These are phyloP conservation scores for Hibiscus tridactylites DNA, from an alignment of 345 rosid genomes.

Conservation along the genomic window DNA sequence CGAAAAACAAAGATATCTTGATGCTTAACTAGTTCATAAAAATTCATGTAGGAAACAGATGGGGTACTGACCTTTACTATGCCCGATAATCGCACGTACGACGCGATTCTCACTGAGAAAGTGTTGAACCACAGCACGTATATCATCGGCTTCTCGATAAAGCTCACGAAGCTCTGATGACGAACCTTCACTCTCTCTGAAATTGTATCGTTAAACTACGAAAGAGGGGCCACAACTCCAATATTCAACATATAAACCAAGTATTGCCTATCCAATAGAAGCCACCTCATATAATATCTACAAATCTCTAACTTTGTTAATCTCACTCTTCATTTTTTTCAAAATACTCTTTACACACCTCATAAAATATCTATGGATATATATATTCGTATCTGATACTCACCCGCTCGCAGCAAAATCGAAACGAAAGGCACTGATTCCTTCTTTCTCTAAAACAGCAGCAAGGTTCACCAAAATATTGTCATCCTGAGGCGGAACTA, in stretches of 20 bases:
- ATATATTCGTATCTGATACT: background rate
- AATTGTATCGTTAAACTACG: slow-evolving; percentile 6
- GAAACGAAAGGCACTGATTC: slow-evolving; percentile 65
- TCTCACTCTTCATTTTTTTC: too few relatives aligned
- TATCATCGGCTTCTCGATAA: slow-evolving; percentile 65
- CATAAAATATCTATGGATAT: too few relatives aligned
- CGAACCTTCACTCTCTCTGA: slow-evolving; percentile 78
- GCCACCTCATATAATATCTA: too few relatives aligned
- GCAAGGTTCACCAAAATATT: slow-evolving; percentile 50
- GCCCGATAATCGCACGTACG: slow-evolving; percentile 53
- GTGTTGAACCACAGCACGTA: slow-evolving; percentile 48
- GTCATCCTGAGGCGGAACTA: slow-evolving; percentile 31
- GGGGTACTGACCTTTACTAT: slow-evolving; percentile 63
- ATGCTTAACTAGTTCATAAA: too few relatives aligned
- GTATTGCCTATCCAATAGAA: too few relatives aligned
- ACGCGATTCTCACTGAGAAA: slow-evolving; percentile 30
- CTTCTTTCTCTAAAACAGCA: slow-evolving; percentile 55
- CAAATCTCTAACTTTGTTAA: too few relatives aligned
- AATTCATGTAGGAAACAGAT: background rate
- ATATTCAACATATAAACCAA: too few relatives aligned
- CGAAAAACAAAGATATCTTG: too few relatives aligned
- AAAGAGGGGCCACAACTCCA: background rate
- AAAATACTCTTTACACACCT: too few relatives aligned
- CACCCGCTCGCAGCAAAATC: slow-evolving; percentile 82
- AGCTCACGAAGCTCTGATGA: slow-evolving; percentile 40